Evolutionary conservation across 495 filamentous ascomycete species (phyloP), one percentile per base, ranked within the genome.

Genomic region (Hapsidospora chrysogenum): DNA sequence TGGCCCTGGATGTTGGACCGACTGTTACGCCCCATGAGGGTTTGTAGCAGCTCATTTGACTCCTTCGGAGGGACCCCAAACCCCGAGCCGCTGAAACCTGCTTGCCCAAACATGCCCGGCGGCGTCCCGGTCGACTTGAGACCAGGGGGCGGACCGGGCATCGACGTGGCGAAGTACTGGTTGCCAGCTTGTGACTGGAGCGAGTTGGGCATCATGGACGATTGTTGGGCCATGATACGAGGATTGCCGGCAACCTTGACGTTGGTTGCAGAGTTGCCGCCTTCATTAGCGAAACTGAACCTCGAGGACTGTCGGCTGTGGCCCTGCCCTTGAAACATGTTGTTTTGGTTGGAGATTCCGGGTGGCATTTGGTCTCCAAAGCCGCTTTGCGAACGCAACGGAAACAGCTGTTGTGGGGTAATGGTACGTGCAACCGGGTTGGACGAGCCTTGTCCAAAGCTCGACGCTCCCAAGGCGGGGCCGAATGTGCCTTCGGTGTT

Each of bases 51-150:
- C 22, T 89, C 81, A 42, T 75, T 78, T 34, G 54, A 49, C 40
- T 86, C 83, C 49, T 86, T 80, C 33, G 74, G 68, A 19, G 52
- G 52, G 31, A 44, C 52, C 18, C 58, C 49, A 42, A 73, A 71
- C 35, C 64, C 54, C 29, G 64, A 72, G 37, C 64, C 64, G 36
- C 79, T 72, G 45, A 89, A 76, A 9, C 72, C 71, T 34, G 77
- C 61, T 40, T 79, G 76, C 36, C 76, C 70, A 47, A 93, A 92
- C 27, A 80, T 78, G 39, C 81, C 79, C 4, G 89, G 89, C 32
- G 89, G 87, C 9, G 85, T 93, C 20, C 85, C 85, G 1, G 84
- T 80, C 3, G 85, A 85, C 60, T 99, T 96, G 35, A 99, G 67
- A 2, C 92, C 92, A 2, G 92, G 92, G 32, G 92, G 92, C 11